Base-by-base conservation (phyloP, 768 basidiomycete genomes). In the Mycena epipterygia region DNA sequence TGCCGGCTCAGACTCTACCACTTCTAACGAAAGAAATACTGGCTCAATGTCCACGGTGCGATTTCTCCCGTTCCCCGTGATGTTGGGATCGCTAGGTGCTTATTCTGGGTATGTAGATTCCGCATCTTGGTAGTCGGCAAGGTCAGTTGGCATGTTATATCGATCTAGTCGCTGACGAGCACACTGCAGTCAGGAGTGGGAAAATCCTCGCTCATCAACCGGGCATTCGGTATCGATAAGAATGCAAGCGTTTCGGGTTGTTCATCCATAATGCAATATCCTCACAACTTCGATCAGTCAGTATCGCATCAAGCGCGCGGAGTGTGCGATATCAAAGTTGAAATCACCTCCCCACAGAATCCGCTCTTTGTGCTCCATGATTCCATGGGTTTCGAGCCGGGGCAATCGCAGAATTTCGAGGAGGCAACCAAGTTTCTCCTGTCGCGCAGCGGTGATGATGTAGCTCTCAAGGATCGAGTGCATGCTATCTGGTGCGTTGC, bases 371-470 rank as follows among this genome's bases (percentile, higher is more conserved):
- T 58, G 19, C 19, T 51, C 19, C 64, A 66, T 42, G 64, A 66
- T 48, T 66, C 64, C 17, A 46, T 57, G 56, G 64, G 64, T 41
- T 66, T 66, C 55, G 64, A 66, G 56, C 55, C 53, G 2, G 64
- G 64, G 9, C 32, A 66, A 25, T 39, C 2, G 8, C 9, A 37
- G 30, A 57, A 37, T 44, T 37, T 57, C 32, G 64, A 66, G n/a
- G 21, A 12, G 17, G 64, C 64, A n/a, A 66, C 48, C 46, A n/a
- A 5, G 21, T 66, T 66, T 49, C 64, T 66, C 14, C 32, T 29
- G n/a, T 37, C 30, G 9, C 64, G 55, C 8, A 37, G 35, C 35
- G 33, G 44, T 11, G 53, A 13, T 4, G 16, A 11, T 2, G 33
- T 21, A 6, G 44, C 42, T 27, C 64, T 66, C 35, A 49, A 51